Evolutionary conservation across 2,329 filamentous ascomycete genomes (phyloP).

Genomic region (Hypoxylon sp.): DNA sequence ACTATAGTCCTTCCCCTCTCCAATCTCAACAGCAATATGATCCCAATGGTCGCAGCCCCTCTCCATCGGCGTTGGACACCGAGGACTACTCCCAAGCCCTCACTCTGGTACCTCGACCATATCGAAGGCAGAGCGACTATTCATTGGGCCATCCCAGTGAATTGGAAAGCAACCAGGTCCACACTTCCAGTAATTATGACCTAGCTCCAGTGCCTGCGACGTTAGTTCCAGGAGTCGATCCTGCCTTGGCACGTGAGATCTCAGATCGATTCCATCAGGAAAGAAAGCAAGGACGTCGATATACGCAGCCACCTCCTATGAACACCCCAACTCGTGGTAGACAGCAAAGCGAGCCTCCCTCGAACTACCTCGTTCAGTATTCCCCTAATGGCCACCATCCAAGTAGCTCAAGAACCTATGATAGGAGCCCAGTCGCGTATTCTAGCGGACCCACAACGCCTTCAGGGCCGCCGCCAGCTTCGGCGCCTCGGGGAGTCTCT

Average conservation of each 20-base stretch:
- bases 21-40: constrained; percentile 52
- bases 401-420: constrained; percentile 47
- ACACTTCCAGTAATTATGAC: constrained; percentile 57
- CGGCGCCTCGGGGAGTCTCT: constrained; percentile 55
- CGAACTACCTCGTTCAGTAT: constrained; percentile 48
- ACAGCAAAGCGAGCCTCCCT: constrained; percentile 55
- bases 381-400: constrained; percentile 46
- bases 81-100: constrained; percentile 57
- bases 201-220: constrained; percentile 68
- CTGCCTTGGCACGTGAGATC: constrained; percentile 69
- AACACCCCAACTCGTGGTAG: constrained; percentile 61
- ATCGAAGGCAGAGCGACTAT: constrained; percentile 45
- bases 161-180: constrained; percentile 55
- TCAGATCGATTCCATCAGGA: constrained; percentile 71
- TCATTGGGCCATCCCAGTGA: constrained; percentile 56
- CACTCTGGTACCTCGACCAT: constrained; percentile 47
- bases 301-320: constrained; percentile 59
- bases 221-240: constrained; percentile 74
- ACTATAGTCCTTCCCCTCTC: constrained; percentile 51
- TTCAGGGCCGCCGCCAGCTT: constrained; percentile 29
- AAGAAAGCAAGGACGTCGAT: constrained; percentile 63
- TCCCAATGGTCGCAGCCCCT: constrained; percentile 51
- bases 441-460: constrained; percentile 45
- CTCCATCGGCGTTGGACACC: constrained; percentile 54
- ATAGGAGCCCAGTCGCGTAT: constrained; percentile 57